Evolutionary conservation across 495 filamentous ascomycete species (phyloP).

Genomic region (Cercophora scortea): DNA sequence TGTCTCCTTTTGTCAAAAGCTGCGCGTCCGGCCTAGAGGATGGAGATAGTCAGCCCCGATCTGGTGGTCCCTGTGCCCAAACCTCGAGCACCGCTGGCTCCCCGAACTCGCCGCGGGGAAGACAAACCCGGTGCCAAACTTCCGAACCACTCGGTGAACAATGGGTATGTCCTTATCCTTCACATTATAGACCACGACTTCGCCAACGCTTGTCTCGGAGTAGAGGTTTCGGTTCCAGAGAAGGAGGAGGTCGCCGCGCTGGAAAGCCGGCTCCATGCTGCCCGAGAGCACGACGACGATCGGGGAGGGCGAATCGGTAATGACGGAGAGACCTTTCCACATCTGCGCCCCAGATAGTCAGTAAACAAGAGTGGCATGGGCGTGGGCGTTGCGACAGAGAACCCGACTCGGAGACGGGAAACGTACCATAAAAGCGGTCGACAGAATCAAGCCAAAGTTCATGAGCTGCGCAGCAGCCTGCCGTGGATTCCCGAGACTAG

Average conservation of each 20-base stretch:
- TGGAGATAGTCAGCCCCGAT: not conserved
- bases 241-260: constrained; percentile 86
- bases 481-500: constrained; percentile 64
- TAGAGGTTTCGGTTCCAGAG: constrained; percentile 81
- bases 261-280: constrained; percentile 96
- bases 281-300: constrained; percentile 95
- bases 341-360: constrained; percentile 33
- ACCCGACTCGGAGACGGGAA: not conserved
- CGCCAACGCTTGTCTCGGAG: constrained; percentile 65
- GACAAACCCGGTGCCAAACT: constrained; percentile 52
- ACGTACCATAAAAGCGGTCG: constrained; percentile 81
- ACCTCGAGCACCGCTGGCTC: not conserved
- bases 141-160: constrained; percentile 78
- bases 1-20: constrained; percentile 96
- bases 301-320: constrained; percentile 78
- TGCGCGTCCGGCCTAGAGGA: constrained; percentile 35
- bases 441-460: constrained; percentile 91
- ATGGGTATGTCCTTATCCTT: constrained; percentile 89
- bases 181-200: constrained; percentile 94
- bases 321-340: constrained; percentile 90
- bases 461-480: constrained; percentile 83
- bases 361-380: not conserved
- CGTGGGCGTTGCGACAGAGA: not conserved
- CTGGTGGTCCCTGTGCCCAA: too few species aligned
- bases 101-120: constrained; percentile 1